Evolutionary conservation across 495 filamentous ascomycete species (phyloP).

Genomic region (Lepidopterella palustris): DNA sequence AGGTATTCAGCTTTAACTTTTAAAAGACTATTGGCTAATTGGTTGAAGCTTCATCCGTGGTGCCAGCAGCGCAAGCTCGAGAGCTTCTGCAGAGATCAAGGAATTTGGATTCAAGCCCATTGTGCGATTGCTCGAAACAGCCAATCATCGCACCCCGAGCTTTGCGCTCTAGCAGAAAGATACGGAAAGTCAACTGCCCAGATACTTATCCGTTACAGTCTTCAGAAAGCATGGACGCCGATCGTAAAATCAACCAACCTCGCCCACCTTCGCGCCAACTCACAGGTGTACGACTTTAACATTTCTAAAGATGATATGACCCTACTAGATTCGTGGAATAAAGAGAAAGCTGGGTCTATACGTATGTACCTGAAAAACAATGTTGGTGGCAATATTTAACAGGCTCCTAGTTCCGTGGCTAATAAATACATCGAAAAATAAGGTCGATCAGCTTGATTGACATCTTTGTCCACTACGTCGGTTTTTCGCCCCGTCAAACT

Average conservation of each 20-base stretch:
- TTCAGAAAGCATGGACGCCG: slow-evolving; percentile 43
- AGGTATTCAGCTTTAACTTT: slow-evolving; percentile 19
- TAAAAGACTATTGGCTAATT: neutral
- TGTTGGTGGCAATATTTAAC: neutral
- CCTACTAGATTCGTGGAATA: slow-evolving; percentile 34
- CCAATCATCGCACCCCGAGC: slow-evolving; percentile 49
- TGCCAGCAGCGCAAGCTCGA: slow-evolving; percentile 54
- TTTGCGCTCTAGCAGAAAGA: slow-evolving; percentile 48
- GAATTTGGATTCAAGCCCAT: slow-evolving; percentile 58
- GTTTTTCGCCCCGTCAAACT: neutral
- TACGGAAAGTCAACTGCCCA: slow-evolving; percentile 39
- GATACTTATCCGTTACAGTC: slow-evolving; percentile 39
- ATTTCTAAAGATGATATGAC: slow-evolving; percentile 41
- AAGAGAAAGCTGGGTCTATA: slow-evolving; percentile 26
- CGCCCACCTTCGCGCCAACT: slow-evolving; percentile 41
- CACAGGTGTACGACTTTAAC: slow-evolving; percentile 42
- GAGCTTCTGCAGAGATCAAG: slow-evolving; percentile 52
- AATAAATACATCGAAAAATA: neutral
- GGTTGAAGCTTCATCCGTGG: slow-evolving; percentile 53
- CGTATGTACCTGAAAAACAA: neutral
- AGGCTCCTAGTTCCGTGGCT: neutral
- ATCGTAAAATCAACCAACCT: slow-evolving; percentile 47
- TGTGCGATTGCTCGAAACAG: slow-evolving; percentile 55
- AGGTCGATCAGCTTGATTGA: neutral
- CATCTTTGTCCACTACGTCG: neutral